Evolutionary conservation across 2,329 filamentous ascomycete genomes (phyloP).

Genomic region (Pseudonectria foliicola): DNA sequence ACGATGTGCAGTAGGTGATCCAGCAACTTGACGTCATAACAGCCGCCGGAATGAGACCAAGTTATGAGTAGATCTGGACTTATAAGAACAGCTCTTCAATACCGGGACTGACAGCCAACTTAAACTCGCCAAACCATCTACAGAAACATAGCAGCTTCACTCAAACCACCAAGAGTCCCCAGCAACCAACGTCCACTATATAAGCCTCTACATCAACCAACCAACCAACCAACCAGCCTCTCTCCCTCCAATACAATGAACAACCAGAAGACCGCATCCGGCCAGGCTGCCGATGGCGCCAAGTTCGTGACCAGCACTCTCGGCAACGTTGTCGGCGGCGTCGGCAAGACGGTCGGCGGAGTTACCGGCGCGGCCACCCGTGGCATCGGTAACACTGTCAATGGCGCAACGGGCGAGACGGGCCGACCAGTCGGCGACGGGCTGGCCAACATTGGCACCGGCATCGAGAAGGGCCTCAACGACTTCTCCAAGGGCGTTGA

Average conservation of each 20-base stretch:
- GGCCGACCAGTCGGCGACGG: constrained; percentile 50
- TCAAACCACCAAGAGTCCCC: too few species aligned
- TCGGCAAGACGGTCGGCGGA: constrained; percentile 33
- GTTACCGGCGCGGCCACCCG: constrained; percentile 46
- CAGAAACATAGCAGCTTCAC: too few species aligned
- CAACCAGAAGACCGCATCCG: constrained; percentile 19
- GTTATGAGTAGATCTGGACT: too few species aligned
- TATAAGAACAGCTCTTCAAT: too few species aligned
- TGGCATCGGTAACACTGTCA: constrained; percentile 50
- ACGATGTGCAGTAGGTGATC: too few species aligned
- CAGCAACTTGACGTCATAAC: too few species aligned
- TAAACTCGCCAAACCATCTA: too few species aligned
- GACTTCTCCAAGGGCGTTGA: constrained; percentile 47
- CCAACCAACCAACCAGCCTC: too few species aligned
- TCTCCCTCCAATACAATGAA: constrained; percentile 14
- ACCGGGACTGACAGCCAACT: too few species aligned
- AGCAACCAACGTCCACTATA: neutral
- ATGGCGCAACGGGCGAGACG: constrained; percentile 43
- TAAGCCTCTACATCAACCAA: constrained; percentile 2
- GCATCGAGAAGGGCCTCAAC: constrained; percentile 43
- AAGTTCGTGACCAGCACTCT: constrained; percentile 34
- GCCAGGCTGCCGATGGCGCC: constrained; percentile 27
- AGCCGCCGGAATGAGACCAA: too few species aligned
- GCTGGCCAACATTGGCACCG: constrained; percentile 44
- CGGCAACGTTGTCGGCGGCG: constrained; percentile 34